Base-by-base conservation (phyloP, 1,284 basidiomycete genomes). In the Butyriboletus appendiculatus region DNA sequence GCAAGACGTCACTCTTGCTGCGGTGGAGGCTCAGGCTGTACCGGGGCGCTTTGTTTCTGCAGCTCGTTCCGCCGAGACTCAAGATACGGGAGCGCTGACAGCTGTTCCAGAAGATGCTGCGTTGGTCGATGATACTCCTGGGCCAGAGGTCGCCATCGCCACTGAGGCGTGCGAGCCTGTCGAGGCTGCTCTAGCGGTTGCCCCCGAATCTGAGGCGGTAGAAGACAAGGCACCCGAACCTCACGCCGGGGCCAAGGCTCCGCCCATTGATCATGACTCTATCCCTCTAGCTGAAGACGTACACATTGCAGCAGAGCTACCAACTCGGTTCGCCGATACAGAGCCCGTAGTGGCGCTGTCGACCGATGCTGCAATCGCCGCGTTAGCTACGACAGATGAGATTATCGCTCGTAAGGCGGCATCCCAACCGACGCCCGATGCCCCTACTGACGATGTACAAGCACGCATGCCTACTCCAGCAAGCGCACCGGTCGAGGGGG, bases 41-140 rank as follows among this genome's bases (percentile, higher is more conserved):
- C 18, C 45, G 8, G 56, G 51, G 20, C 46, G 52, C 33, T 39
- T 43, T 34, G 52, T 52, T 30, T 40, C 51, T 5, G 47, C 42
- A 24, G 52, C 48, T 41, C 35, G 26, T 41, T 35, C 45, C 18
- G 47, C 39, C 37, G 46, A 56, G 15, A 52, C 48, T n/a, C 44
- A 41, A 42, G 51, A 49, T 18, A 18, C 26, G 42, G 49, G 41
- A 10, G 50, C 39, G 14, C 53, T 63, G 11, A 60, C 63, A 8
- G 57, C 67, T 24, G 62, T 75, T 9, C 73, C 72, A 7, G 71
- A 73, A 53, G 54, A 48, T 5, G 62, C 70, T 12, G 68, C 70
- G 1, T 59, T 67, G 26, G 56, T 70, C 16, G 71, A 74, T 7
- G 70, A 72, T 28, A 77, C 74, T 1, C 71, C 70, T 12, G 73